Evolutionary conservation across 2,329 filamentous ascomycete genomes (phyloP).

Genomic region (Paecilomyces variotii): DNA sequence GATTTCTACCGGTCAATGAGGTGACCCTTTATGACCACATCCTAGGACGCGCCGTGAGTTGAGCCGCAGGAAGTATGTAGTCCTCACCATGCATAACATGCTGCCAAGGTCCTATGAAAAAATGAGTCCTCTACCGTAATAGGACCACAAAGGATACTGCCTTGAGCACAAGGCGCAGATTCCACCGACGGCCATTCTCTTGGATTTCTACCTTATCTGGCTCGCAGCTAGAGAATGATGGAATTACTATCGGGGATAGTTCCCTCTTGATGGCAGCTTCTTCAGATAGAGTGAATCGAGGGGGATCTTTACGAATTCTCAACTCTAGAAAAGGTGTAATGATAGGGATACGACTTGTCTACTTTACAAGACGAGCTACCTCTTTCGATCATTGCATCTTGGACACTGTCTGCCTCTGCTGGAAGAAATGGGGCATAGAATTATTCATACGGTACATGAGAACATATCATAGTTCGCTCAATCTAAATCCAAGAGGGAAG

Average conservation of each 20-base stretch:
- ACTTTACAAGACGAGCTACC: too few species aligned
- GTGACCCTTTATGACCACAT: too few species aligned
- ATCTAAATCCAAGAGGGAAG: not conserved
- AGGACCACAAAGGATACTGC: too few species aligned
- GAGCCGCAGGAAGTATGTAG: too few species aligned
- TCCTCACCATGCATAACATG: too few species aligned
- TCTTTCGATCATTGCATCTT: not conserved
- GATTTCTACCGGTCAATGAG: too few species aligned
- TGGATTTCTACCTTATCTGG: not conserved
- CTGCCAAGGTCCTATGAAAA: too few species aligned
- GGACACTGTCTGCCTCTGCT: not conserved
- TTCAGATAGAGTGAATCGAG: too few species aligned
- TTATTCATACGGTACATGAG: not conserved
- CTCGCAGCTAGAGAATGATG: not conserved
- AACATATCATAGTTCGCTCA: not conserved
- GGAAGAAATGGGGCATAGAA: not conserved
- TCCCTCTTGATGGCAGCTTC: not conserved
- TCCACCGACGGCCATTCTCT: not conserved
- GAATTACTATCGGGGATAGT: not conserved
- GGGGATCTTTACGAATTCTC: not conserved
- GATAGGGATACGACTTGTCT: too few species aligned
- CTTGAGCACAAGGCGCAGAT: too few species aligned
- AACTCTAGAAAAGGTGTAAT: not conserved
- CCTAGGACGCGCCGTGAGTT: too few species aligned
- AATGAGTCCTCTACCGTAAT: too few species aligned